Base-by-base conservation (phyloP, 2,329 filamentous ascomycete species). In the Didymella segeticola region DNA sequence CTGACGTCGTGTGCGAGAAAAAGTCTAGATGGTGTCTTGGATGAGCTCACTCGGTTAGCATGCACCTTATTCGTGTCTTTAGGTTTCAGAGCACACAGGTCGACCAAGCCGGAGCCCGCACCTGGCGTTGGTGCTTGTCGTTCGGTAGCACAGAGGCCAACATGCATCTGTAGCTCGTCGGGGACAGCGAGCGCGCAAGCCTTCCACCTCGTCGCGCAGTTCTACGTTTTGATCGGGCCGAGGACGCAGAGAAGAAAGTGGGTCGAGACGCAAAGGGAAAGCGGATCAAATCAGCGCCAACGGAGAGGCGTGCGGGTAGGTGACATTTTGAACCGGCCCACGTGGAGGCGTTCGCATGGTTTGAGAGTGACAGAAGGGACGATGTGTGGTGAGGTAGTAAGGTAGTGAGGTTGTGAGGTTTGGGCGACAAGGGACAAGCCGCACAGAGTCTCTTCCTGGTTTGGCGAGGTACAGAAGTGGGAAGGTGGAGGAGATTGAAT, bases 211-310 rank as follows among this genome's bases (percentile, higher is more conserved):
- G n/a, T 53, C 43, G 41, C 25, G 30, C 31, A 29, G 37, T 53
- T 47, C 37, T 43, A 48, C 43, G 43, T 54, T 54, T 27, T 46
- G 29, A 31, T 54, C 51, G 51, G 51, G 51, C 51, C 51, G 51
- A 54, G 41, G 45, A 20, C 17, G 51, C 45, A 45, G 51, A 54
- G 41, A 47, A 43, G 34, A 39, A 38, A 51, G 47, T 51, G 47
- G 53, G 43, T 47, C 42, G 30, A 38, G 30, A 42, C 31, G 42
- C 37, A 29, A 46, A 43, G 38, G 38, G 12, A 43, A 46, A 29
- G 29, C 42, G 20, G 46, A 19, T 47, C 53, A 43, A 56, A 51
- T 56, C 53, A 47, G 31, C 8, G 42, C 26, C 25, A 27, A 47
- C 53, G 47, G 53, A 56, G 30, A 50, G 33, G 23, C 17, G 17